Base-by-base conservation (phyloP, 305 asterid species). In the Lippia alba region DNA sequence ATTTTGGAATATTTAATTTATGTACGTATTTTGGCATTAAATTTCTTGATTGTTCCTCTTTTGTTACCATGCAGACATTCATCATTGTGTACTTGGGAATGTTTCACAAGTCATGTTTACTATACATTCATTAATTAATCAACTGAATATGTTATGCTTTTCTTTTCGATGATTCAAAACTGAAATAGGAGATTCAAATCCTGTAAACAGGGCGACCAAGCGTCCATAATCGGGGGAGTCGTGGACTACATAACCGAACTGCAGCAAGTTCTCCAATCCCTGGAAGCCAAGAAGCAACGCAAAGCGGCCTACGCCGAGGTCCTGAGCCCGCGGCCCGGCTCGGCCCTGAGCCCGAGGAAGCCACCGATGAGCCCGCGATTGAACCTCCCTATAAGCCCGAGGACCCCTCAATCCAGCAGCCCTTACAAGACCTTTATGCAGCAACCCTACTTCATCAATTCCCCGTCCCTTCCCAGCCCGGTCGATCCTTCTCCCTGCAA, bases 151-250 rank as follows among this genome's bases (percentile, higher is more conserved):
- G 30, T 24, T 24, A 24, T 24, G 30, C 30, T 24, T 24, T 24
- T 24, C 2, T 24, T 24, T 24, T 24, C 30, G 30, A 24, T 24
- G 3, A 24, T 24, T 3, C 30, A 24, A 24, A 24, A 24, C 30
- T 24, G 3, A 24, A 24, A 24, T 24, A 24, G 30, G 30, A 24
- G 30, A 24, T 24, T 24, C 30, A 24, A 24, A 24, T 3, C 30
- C 2, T 3, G 30, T 24, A 24, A 24, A 24, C 30, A 92, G 98
- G 90, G 96, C 6, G 98, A 90, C 74, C 98, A 92, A 84, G 98
- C 98, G 7, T 92, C 98, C 20, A 87, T 92, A 74, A 87, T 92
- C 12, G 98, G 96, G 0, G 96, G 96, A 69, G 96, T 88, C 20
- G 98, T 84, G 32, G 83, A 90, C 41, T 92, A 92, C 90, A 92